phyloP scores from a whole-genome alignment of 2,329 filamentous ascomycete genomes.

The Tolypocladium sp. region DNA sequence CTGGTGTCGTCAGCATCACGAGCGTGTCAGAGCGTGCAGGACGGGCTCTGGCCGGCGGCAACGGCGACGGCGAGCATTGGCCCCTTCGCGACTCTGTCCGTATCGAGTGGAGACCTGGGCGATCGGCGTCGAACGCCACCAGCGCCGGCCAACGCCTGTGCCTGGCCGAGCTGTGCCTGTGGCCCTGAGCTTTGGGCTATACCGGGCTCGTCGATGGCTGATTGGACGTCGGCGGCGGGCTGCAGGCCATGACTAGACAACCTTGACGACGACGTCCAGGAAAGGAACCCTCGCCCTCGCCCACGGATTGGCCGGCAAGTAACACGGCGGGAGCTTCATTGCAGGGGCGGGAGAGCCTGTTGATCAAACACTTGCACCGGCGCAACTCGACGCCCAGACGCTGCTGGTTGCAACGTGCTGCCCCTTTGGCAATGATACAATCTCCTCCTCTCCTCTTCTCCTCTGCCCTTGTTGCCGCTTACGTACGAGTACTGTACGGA shows the following conservation, averaged over 20 bases:
- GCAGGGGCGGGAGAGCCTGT: neutral
- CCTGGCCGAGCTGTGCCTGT: neutral
- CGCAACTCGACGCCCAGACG: neutral
- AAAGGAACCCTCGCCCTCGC: neutral
- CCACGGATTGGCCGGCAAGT: neutral
- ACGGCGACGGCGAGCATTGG: neutral
- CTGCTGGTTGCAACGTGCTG: neutral
- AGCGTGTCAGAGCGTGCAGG: neutral
- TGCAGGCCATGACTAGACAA: neutral
- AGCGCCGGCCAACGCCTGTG: neutral
- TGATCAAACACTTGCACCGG: neutral
- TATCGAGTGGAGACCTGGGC: neutral
- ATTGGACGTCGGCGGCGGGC: neutral
- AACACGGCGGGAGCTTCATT: neutral
- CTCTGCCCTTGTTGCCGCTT: neutral
- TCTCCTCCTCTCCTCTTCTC: neutral
- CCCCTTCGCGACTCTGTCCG: neutral
- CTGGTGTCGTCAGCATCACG: neutral
- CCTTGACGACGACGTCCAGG: neutral
- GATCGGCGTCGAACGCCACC: neutral
- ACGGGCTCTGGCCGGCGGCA: neutral
- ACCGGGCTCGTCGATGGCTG: neutral
- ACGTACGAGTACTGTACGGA: too few species aligned
- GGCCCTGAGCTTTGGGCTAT: neutral
- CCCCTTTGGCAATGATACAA: neutral